Evolutionary conservation across 2,329 filamentous ascomycete species (phyloP), one percentile per base, ranked within the genome.

Genomic region (Arthrocladium fulminans): DNA sequence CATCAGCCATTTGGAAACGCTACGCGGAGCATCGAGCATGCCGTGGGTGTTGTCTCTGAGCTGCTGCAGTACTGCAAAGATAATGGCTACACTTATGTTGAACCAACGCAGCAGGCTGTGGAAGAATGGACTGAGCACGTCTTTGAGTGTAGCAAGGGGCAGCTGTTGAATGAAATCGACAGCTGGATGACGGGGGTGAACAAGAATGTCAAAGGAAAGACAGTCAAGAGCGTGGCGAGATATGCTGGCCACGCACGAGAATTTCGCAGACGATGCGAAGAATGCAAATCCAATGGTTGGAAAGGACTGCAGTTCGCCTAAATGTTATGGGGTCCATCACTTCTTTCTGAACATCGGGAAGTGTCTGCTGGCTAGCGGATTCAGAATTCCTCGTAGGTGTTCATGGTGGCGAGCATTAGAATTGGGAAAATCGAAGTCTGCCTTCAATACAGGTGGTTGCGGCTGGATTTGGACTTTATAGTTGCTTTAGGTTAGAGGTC

Each of bases 171-270:
- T 49, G 67, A 74, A 51, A 69, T 75, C 0, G 73, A 77, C 51
- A 70, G 67, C 1, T 77, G 74, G 74, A 75, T 76, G 73, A 77
- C 73, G 1, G 74, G 74, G 1, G 70, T 77, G 1, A 77, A 77
- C 53, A 73, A 65, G 53, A 75, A 76, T 50, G 56, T 76, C 30
- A 60, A 63, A n/a, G 61, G 66, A 29, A 74, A 74, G 61, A 64
- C 69, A 53, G 67, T 65, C 51, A 63, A 72, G 41, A 69, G 62
- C 10, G 65, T 76, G 53, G 67, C 68, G 2, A 60, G 73, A 40
- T 76, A 76, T 50, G 65, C 65, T 25, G 73, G 73, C 0, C 63
- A 67, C 3, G 71, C 68, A 0, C 63, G 65, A 0, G 72, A 67
- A 1, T 76, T 69, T 54, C 59, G 72, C 42, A 30, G 37, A 2